phyloP scores from a whole-genome alignment of 1,284 basidiomycete species.

The Cutaneotrichosporon cutaneum region DNA sequence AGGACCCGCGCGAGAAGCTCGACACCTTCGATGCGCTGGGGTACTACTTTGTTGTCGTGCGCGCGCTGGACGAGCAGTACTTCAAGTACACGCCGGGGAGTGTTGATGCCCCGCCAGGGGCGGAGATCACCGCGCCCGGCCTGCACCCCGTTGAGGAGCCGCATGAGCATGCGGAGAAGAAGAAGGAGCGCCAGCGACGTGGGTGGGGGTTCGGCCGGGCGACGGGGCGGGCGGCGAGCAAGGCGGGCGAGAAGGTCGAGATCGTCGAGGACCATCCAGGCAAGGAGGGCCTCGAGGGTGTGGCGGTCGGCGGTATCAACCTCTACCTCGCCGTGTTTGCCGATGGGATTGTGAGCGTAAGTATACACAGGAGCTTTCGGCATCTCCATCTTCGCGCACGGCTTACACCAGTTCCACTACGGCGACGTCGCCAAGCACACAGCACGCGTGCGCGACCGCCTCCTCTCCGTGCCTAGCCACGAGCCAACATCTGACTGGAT shows the following conservation, averaged over 20 bases:
- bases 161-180: not conserved
- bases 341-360: slow-evolving; percentile 82
- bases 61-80: slow-evolving; percentile 72
- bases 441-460: slow-evolving; percentile 70
- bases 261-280: slow-evolving; percentile 60
- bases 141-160: not conserved
- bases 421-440: slow-evolving; percentile 86
- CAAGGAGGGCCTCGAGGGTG: slow-evolving; percentile 61
- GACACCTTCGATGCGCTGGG: slow-evolving; percentile 85
- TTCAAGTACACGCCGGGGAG: slow-evolving; percentile 57
- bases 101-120: slow-evolving; percentile 9
- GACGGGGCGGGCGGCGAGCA: slow-evolving; percentile 32
- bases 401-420: slow-evolving; percentile 74
- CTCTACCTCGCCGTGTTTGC: slow-evolving; percentile 83
- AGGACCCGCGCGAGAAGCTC: slow-evolving; percentile 89
- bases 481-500: slow-evolving; percentile 71
- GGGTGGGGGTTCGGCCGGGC: slow-evolving; percentile 46
- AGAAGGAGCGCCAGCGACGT: slow-evolving; percentile 33
- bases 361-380: slow-evolving; percentile 41
- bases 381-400: not conserved
- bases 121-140: not conserved
- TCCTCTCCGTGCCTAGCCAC: slow-evolving; percentile 47
- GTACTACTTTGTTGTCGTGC: slow-evolving; percentile 89
- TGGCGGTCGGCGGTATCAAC: slow-evolving; percentile 73
- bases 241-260: slow-evolving; percentile 55